Evolutionary conservation across 106 monocot species (phyloP).

Genomic region (Platanthera guangdongensis): DNA sequence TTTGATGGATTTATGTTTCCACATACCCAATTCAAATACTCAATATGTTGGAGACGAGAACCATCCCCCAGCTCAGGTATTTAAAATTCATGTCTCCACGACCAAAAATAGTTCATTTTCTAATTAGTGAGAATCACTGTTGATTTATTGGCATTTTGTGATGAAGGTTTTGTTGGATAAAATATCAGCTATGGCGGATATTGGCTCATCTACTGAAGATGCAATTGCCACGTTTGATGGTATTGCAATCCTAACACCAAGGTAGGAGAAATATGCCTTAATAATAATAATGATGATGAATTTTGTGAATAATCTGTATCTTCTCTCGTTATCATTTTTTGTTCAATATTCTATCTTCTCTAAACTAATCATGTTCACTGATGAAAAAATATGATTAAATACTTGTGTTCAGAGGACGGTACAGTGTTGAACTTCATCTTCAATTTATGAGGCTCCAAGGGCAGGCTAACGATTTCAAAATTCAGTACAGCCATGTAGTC

Average conservation of each 20-base stretch:
- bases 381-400: conserved; percentile 2
- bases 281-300: background rate
- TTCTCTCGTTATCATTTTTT: background rate
- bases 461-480: conserved; percentile 98
- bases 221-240: conserved; percentile 90
- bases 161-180: conserved; percentile 75
- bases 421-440: conserved; percentile 88
- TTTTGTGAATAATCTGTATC: background rate
- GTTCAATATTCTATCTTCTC: background rate
- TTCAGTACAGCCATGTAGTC: conserved; percentile 92
- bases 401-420: conserved; percentile 59
- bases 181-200: conserved; percentile 76
- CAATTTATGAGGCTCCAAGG: conserved; percentile 96
- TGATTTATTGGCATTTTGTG: conserved; percentile 7
- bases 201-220: conserved; percentile 91
- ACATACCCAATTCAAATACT: conserved; percentile 89
- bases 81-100: background rate
- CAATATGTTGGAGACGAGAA: conserved; percentile 93
- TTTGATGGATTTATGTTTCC: conserved; percentile 86
- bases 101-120: background rate
- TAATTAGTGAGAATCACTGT: background rate
- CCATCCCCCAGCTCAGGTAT: conserved; percentile 85
- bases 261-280: conserved; percentile 18
- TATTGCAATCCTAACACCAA: conserved; percentile 92
- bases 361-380: background rate